Evolutionary conservation across 257 asterid species (phyloP), one percentile per base, ranked within the genome.

Genomic region (Primulina eburnea): DNA sequence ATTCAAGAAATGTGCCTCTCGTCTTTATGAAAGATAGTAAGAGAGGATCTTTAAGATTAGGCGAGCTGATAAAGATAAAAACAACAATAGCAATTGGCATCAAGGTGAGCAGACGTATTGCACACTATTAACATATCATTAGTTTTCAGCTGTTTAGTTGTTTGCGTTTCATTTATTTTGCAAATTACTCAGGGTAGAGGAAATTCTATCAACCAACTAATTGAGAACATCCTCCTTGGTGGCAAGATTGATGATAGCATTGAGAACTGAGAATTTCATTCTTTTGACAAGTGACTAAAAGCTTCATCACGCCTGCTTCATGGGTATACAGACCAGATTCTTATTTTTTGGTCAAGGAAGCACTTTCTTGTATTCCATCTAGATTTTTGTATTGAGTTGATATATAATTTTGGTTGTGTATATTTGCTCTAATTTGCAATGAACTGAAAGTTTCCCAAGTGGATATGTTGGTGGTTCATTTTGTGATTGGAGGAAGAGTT

Each of bases 21-120:
- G 77, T 90, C 69, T 68, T 76, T 62, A 72, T 90, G 66, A 87
- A 77, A 81, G 97, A 93, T 62, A 85, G 70, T 43, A 85, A 78
- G 76, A 78, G 80, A 73, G 97, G 92, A 70, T 93, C 97, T 62
- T 69, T 83, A 67, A 83, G 90, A 77, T 80, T 93, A 75, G 96
- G 98, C 35, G 89, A 89, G 78, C 76, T 93, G 64, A 73, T 93
- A 18, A 89, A 90, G 75, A 81, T 93, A 61, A 93, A 82, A 83
- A 89, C 92, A 58, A 87, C 97, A 62, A 89, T 90, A 40, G 85
- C 96, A 68, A 77, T 93, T 66, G 97, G 97, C 47, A 76, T 90
- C 66, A 93, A 90, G 95, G 97, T 87, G 18, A 58, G 78, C 21
- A 6, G 43, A 37, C 63, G 60, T 30, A 2, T 33, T 43, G 4